Percentiles rank a stretch among this genome's conserved stretches.
Conservation (phyloP, 176 grass and related monocot genomes). For the Carex scoparia region DNA sequence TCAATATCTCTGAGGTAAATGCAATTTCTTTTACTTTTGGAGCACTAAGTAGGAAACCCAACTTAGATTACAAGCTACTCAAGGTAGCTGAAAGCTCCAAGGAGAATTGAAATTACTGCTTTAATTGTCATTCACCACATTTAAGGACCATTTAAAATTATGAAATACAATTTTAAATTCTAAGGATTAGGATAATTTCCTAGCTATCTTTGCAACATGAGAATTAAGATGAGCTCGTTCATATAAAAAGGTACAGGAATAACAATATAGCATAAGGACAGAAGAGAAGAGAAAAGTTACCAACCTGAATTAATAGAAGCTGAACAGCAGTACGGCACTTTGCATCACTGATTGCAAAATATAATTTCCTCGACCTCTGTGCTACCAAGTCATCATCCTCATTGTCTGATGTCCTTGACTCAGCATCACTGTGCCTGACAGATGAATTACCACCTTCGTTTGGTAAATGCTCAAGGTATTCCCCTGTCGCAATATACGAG, state of each 20-base stretch:
- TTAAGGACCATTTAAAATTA: not conserved
- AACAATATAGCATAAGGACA: constrained; percentile 12
- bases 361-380: constrained; percentile 69
- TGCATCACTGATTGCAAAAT: constrained; percentile 88
- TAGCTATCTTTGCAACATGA: not conserved
- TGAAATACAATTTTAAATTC: not conserved
- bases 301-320: constrained; percentile 97
- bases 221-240: not conserved
- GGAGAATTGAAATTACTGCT: constrained; percentile 7
- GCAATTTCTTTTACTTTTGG: not conserved
- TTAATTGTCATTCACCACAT: not conserved
- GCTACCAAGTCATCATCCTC: constrained; percentile 56
- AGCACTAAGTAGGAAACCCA: not conserved
- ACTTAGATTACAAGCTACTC: not conserved
- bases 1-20: not conserved
- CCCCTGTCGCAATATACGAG: constrained; percentile 71
- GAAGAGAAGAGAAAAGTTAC: constrained; percentile 19
- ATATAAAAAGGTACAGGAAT: not conserved
- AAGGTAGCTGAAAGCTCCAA: not conserved
- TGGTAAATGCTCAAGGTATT: constrained; percentile 52
- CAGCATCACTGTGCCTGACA: constrained; percentile 43
- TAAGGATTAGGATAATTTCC: not conserved
- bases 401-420: constrained; percentile 44
- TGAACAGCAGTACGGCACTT: constrained; percentile 97
- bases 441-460: constrained; percentile 52